Conservation (phyloP, 352 stramenopile species). For the Pythium folliculosum region DNA sequence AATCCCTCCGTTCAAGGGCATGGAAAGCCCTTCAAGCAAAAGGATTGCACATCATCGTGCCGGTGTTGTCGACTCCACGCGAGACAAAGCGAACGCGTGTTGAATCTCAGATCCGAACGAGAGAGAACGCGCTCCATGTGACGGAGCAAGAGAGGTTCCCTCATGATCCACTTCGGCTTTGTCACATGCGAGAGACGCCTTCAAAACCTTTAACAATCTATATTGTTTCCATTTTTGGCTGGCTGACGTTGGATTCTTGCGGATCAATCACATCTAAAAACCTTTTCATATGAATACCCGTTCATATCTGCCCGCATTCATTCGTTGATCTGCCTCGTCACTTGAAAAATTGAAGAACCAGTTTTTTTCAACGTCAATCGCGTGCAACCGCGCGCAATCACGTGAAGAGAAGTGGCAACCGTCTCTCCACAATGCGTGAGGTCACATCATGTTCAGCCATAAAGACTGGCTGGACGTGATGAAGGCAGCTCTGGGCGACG, state of each 20-base stretch:
- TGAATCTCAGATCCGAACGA: background rate
- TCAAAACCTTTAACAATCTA: constrained; percentile 4
- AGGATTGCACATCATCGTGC: background rate
- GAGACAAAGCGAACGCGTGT: background rate
- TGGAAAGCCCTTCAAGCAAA: too few relatives aligned
- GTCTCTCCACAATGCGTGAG: too few relatives aligned
- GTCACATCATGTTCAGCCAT: too few relatives aligned
- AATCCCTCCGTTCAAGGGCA: too few relatives aligned
- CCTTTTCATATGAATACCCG: too few relatives aligned
- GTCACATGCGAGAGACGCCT: constrained; percentile 1
- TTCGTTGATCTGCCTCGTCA: background rate
- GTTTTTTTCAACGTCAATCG: background rate
- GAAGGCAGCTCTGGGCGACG: too few relatives aligned
- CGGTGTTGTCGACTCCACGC: background rate
- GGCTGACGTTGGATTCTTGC: background rate
- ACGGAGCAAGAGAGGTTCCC: constrained; percentile 15
- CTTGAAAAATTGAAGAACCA: background rate
- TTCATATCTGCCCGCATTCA: background rate
- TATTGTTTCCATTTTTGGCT: constrained; percentile 21
- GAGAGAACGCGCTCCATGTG: background rate
- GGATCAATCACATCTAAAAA: too few relatives aligned
- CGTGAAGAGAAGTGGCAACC: too few relatives aligned
- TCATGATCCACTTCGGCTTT: background rate
- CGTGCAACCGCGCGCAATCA: background rate
- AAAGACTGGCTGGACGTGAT: too few relatives aligned